Conservation (phyloP, 2,329 filamentous ascomycete genomes). For the Gremmenia infestans region DNA sequence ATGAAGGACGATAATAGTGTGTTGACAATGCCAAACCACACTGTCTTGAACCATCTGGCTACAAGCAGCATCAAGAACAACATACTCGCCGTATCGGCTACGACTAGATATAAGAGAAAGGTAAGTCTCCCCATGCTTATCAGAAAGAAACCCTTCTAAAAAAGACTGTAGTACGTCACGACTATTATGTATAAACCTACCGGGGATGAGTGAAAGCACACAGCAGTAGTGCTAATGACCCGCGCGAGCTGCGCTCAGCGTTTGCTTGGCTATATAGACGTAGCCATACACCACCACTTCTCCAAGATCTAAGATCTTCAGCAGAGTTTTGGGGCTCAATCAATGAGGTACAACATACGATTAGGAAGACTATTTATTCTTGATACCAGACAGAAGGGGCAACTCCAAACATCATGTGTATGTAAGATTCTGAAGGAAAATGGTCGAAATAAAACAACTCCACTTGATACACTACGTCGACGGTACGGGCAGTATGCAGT, state of each 20-base stretch:
- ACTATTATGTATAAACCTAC: constrained; percentile 94
- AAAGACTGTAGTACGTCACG: constrained; percentile 76
- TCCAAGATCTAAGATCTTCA: no score
- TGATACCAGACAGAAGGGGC: not conserved
- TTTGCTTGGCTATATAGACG: not conserved
- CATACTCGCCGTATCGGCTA: constrained; percentile 89
- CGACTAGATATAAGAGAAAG: constrained; percentile 96
- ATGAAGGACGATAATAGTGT: constrained; percentile 99
- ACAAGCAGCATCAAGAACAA: constrained; percentile 98
- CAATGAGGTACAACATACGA: not conserved
- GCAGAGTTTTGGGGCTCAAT: no score
- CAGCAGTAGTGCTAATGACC: not conserved
- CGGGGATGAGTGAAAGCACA: constrained; percentile 39
- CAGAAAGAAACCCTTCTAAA: constrained; percentile 1
- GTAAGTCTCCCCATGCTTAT: constrained; percentile 40
- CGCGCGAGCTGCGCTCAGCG: not conserved
- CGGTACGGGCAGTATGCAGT: not conserved
- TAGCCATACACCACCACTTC: not conserved
- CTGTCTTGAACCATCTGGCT: constrained; percentile 90
- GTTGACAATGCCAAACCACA: constrained; percentile 94
- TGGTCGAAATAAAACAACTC: not conserved
- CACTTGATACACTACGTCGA: not conserved
- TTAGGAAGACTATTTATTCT: not conserved
- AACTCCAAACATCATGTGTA: not conserved
- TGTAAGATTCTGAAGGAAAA: not conserved